These are phyloP conservation scores for Phanerodontia chrysosporium DNA, from an alignment of 768 basidiomycete genomes.

Conservation along the genomic window DNA sequence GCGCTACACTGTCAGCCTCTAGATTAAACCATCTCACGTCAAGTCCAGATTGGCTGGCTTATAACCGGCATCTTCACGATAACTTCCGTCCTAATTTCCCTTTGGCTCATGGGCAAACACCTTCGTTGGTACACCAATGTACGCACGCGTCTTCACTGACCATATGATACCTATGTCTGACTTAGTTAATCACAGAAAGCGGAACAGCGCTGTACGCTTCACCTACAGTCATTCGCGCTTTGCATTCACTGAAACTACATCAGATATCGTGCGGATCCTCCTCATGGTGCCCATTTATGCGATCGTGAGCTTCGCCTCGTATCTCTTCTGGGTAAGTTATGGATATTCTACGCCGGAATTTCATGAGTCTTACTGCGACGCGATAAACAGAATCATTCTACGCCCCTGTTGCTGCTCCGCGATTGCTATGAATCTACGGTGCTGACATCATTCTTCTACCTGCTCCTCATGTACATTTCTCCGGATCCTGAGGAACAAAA, in stretches of 20 bases:
- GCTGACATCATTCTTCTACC: slow-evolving; percentile 74
- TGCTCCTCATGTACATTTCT: slow-evolving; percentile 67
- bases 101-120: slow-evolving; percentile 75
- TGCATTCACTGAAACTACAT: background rate
- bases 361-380: background rate
- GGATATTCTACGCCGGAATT: background rate
- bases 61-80: slow-evolving; percentile 56
- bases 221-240: too few relatives aligned
- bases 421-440: slow-evolving; percentile 77
- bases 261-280: slow-evolving; percentile 70
- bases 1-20: too few relatives aligned
- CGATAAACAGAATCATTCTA: slow-evolving; percentile 51
- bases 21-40: too few relatives aligned
- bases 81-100: slow-evolving; percentile 51
- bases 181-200: too few relatives aligned
- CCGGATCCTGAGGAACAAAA: slow-evolving; percentile 59
- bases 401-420: slow-evolving; percentile 62
- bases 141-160: background rate
- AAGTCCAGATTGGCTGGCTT: slow-evolving; percentile 78
- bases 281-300: slow-evolving; percentile 81
- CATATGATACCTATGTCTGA: background rate
- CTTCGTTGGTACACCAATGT: slow-evolving; percentile 70
- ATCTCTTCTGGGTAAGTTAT: slow-evolving; percentile 58
- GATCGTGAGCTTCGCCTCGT: slow-evolving; percentile 60
- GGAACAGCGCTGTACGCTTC: slow-evolving; percentile 58